Evolutionary conservation across 2,329 filamentous ascomycete species (phyloP).

Genomic region (Aspergillus sp.): DNA sequence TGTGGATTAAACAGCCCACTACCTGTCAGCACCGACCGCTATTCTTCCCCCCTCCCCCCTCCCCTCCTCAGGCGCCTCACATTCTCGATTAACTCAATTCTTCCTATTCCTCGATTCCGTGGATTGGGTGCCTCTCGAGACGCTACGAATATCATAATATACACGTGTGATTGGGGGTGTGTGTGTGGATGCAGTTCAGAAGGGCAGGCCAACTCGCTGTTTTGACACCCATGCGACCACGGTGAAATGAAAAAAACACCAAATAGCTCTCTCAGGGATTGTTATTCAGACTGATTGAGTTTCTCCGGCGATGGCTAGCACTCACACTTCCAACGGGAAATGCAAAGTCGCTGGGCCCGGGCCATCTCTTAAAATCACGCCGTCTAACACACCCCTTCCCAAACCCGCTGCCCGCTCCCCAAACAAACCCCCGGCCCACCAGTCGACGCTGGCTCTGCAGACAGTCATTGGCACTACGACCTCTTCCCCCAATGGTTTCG

Average conservation of each 20-base stretch:
- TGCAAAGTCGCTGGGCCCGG: slow-evolving; percentile 26
- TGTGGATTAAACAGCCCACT: slow-evolving; percentile 4
- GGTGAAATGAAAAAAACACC: slow-evolving; percentile 18
- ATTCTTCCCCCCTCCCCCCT: background rate
- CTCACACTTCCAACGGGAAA: slow-evolving; percentile 26
- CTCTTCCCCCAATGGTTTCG: slow-evolving; percentile 74
- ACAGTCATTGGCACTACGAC: slow-evolving; percentile 90
- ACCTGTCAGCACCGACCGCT: slow-evolving; percentile 6
- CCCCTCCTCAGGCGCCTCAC: background rate
- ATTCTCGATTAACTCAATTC: slow-evolving; percentile 1
- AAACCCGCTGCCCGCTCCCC: slow-evolving; percentile 58
- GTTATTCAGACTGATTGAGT: background rate
- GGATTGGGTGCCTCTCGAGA: background rate
- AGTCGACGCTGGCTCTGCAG: slow-evolving; percentile 58
- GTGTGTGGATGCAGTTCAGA: background rate
- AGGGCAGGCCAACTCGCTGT: background rate
- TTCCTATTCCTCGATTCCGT: slow-evolving; percentile 1
- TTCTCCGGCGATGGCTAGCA: slow-evolving; percentile 30
- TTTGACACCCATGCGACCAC: slow-evolving; percentile 18
- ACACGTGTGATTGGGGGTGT: background rate
- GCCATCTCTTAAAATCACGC: slow-evolving; percentile 56
- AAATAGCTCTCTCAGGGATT: background rate
- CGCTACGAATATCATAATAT: background rate
- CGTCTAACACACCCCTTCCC: slow-evolving; percentile 65
- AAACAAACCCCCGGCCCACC: slow-evolving; percentile 37